These are phyloP conservation scores for Scheffersomyces coipomensis DNA, from an alignment of 805 yeast species.

Conservation along the genomic window DNA sequence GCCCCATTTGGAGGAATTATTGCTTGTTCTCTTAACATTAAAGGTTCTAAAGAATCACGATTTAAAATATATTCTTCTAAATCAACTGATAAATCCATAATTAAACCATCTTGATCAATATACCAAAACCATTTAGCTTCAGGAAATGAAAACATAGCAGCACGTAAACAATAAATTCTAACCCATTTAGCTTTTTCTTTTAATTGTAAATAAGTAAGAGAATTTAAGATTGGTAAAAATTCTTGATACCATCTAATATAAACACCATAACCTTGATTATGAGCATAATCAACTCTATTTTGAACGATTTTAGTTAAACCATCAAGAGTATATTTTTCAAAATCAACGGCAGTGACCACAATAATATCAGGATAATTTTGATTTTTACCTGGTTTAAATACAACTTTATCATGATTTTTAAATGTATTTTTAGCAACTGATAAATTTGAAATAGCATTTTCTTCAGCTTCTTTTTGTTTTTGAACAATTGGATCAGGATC, in stretches of 20 bases:
- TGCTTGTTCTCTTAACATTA: constrained; percentile 69
- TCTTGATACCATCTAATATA: constrained; percentile 87
- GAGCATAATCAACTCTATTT: constrained; percentile 87
- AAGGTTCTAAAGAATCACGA: constrained; percentile 58
- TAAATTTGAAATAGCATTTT: constrained; percentile 43
- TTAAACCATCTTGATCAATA: constrained; percentile 72
- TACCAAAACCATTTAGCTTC: constrained; percentile 90
- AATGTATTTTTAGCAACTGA: constrained; percentile 53
- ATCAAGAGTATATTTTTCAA: constrained; percentile 57
- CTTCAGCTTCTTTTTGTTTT: constrained; percentile 44
- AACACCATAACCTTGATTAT: constrained; percentile 74
- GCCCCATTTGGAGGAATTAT: constrained; percentile 67
- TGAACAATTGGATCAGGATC: constrained; percentile 36
- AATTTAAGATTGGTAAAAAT: constrained; percentile 59
- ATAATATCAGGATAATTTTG: constrained; percentile 61
- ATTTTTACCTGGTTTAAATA: constrained; percentile 35
- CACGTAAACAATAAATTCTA: constrained; percentile 62
- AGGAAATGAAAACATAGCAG: constrained; percentile 94
- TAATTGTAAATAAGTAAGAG: constrained; percentile 38
- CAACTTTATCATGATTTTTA: constrained; percentile 63
- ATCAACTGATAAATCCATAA: constrained; percentile 68
- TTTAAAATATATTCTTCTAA: constrained; percentile 58
- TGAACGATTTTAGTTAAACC: constrained; percentile 71
- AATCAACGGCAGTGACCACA: constrained; percentile 78
- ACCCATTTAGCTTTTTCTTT: constrained; percentile 58